Evolutionary conservation across 2,329 filamentous ascomycete genomes (phyloP).

Genomic region (Simplicillium aogashimaense): DNA sequence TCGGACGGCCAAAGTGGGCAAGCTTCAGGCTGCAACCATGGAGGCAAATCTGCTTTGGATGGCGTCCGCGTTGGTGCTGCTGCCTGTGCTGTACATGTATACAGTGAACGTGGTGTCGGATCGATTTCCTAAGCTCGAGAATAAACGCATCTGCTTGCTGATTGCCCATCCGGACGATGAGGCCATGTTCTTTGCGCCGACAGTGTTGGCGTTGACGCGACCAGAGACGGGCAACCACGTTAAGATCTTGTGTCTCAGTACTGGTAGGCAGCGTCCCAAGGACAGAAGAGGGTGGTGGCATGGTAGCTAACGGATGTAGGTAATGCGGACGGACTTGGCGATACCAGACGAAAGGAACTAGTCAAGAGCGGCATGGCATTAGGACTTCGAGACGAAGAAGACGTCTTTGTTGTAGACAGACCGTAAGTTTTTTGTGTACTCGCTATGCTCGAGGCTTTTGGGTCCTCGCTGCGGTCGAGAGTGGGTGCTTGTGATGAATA

Average conservation of each 20-base stretch:
- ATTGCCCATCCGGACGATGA: conserved; percentile 98
- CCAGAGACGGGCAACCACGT: conserved; percentile 79
- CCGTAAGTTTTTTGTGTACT: conserved; percentile 34
- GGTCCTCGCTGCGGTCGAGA: no score
- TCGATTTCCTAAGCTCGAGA: conserved; percentile 56
- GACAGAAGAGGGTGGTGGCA: no score
- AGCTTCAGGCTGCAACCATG: conserved; percentile 1
- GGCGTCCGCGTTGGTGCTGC: conserved; percentile 18
- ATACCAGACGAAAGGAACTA: conserved; percentile 74
- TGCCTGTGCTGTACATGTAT: conserved; percentile 44
- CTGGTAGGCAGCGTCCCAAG: conserved; percentile 37
- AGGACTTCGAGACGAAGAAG: conserved; percentile 63
- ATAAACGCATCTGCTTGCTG: conserved; percentile 82
- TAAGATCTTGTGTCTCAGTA: conserved; percentile 88
- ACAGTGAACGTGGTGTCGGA: conserved; percentile 33
- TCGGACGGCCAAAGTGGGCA: no score
- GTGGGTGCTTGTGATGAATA: background rate
- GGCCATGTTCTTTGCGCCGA: conserved; percentile 97
- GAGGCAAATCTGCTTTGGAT: conserved; percentile 8
- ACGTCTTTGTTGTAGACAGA: conserved; percentile 79
- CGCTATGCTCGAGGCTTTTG: conserved; percentile 1
- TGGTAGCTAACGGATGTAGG: conserved; percentile 32
- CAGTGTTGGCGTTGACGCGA: conserved; percentile 71
- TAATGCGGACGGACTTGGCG: conserved; percentile 78
- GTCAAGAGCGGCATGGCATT: conserved; percentile 68